phyloP scores from a whole-genome alignment of 2,329 filamentous ascomycete genomes.

The Monosporascus sp. region DNA sequence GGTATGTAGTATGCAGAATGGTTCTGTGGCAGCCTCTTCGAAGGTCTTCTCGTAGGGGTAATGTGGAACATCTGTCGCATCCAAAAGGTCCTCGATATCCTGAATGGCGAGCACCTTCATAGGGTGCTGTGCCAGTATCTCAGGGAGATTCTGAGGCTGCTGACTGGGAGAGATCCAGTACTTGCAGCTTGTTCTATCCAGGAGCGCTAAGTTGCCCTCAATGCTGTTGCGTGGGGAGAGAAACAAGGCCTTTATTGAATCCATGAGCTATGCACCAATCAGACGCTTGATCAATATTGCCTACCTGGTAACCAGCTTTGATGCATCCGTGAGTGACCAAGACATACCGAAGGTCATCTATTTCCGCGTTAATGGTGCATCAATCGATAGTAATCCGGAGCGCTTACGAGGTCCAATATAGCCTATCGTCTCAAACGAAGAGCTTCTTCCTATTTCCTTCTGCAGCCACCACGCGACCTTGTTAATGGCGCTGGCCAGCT shows the following conservation, averaged over 20 bases:
- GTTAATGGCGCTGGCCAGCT: conserved; percentile 21
- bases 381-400: neutral
- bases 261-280: neutral
- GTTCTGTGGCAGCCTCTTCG: conserved; percentile 26
- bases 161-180: conserved; percentile 23
- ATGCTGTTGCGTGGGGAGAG: conserved; percentile 29
- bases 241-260: conserved; percentile 23
- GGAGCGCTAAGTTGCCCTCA: conserved; percentile 25
- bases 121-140: conserved; percentile 15
- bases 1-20: conserved; percentile 34
- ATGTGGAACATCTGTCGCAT: conserved; percentile 5
- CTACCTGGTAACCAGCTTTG: conserved; percentile 28
- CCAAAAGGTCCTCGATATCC: conserved; percentile 21
- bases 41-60: conserved; percentile 28
- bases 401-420: conserved; percentile 30
- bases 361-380: neutral
- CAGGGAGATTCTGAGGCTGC: conserved; percentile 12
- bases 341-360: conserved; percentile 26
- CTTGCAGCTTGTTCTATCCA: conserved; percentile 25
- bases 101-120: conserved; percentile 25
- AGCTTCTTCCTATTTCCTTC: conserved; percentile 10
- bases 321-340: conserved; percentile 25
- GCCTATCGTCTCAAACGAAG: conserved; percentile 16
- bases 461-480: conserved; percentile 27
- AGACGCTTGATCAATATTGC: conserved; percentile 2